Percentiles rank a stretch among this genome's conserved stretches.
Evolutionary conservation across 805 yeast species (phyloP).

Genomic region (Maudiozyma saulgeensis): DNA sequence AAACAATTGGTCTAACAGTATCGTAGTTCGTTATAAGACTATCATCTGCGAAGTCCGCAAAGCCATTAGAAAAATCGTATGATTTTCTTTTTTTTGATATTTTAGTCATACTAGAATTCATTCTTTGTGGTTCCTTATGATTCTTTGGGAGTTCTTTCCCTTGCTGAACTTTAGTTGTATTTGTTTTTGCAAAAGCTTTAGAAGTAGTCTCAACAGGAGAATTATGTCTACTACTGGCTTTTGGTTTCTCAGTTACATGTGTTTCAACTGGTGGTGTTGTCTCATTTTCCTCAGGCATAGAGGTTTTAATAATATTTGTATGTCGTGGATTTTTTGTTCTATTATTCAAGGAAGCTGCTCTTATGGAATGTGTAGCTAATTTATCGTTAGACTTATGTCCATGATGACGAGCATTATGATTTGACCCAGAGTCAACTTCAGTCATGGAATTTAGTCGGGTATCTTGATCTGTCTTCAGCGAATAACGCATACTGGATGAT

Average conservation of each 20-base stretch:
- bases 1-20: background rate
- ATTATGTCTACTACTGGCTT: background rate
- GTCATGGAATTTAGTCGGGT: too few relatives aligned
- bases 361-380: slow-evolving; percentile 1
- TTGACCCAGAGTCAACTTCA: background rate
- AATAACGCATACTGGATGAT: background rate
- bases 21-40: background rate
- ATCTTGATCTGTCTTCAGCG: too few relatives aligned
- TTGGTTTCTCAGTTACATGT: background rate
- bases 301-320: slow-evolving; percentile 14
- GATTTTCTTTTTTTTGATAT: background rate
- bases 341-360: background rate
- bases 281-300: slow-evolving; percentile 16
- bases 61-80: background rate
- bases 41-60: background rate
- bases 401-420: background rate
- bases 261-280: background rate
- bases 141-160: too few relatives aligned
- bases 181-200: background rate
- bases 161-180: too few relatives aligned
- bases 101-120: too few relatives aligned
- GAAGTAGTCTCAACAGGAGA: background rate
- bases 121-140: too few relatives aligned
- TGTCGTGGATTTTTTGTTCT: background rate
- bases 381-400: background rate